These are phyloP conservation scores for Zopfochytrium polystomum DNA, from an alignment of 371 early-diverging fungal species.

Conservation along the genomic window DNA sequence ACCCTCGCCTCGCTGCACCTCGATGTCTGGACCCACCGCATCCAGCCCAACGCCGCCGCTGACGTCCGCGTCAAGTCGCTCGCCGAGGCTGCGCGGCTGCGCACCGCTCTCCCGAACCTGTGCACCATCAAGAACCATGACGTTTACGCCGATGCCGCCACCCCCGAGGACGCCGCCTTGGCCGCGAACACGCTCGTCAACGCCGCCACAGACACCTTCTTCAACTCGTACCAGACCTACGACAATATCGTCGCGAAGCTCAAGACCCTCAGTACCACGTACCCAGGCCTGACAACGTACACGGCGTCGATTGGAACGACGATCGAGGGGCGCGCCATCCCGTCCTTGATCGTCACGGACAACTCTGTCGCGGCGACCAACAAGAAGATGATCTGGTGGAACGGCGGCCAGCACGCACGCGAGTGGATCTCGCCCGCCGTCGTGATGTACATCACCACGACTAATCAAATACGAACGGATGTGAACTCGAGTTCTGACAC, in stretches of 20 bases:
- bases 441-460: constrained; percentile 24
- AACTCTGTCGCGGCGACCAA: neutral
- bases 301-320: neutral
- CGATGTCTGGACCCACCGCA: constrained; percentile 19
- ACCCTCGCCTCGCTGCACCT: neutral
- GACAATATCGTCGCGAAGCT: constrained; percentile 14
- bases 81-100: neutral
- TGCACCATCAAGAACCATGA: constrained; percentile 1
- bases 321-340: neutral
- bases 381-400: constrained; percentile 22
- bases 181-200: neutral
- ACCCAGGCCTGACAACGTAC: neutral
- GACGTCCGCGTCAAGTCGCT: constrained; percentile 8
- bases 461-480: no score
- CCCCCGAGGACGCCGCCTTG: neutral
- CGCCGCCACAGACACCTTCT: constrained; percentile 9
- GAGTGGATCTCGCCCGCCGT: constrained; percentile 40
- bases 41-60: neutral
- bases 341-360: constrained; percentile 25
- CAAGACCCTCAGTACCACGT: neutral
- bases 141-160: neutral
- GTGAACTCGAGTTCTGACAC: no score
- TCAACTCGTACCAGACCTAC: constrained; percentile 18
- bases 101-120: neutral
- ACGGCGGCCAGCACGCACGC: constrained; percentile 35